phyloP scores from a whole-genome alignment of 768 basidiomycete species.

The Leccinum truebloodii region DNA sequence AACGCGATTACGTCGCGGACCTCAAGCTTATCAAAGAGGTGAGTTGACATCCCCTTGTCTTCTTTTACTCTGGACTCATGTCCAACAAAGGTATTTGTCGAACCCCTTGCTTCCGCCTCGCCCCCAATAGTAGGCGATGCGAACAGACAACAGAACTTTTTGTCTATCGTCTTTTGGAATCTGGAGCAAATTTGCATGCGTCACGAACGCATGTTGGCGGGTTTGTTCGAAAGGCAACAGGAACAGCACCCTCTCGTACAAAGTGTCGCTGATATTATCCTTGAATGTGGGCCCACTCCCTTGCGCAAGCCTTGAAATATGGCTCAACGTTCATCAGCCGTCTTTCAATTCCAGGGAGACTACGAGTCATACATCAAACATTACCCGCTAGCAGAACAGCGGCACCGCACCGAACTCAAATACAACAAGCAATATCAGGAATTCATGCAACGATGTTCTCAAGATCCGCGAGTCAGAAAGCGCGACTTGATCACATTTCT shows the following conservation, averaged over 20 bases:
- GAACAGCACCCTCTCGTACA: slow-evolving; percentile 85
- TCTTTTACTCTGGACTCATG: slow-evolving; percentile 4
- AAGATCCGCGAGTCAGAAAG: slow-evolving; percentile 67
- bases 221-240: slow-evolving; percentile 77
- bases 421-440: slow-evolving; percentile 64
- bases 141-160: slow-evolving; percentile 59
- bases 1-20: slow-evolving; percentile 86
- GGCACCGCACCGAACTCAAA: slow-evolving; percentile 74
- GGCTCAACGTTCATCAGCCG: slow-evolving; percentile 29
- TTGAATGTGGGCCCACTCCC: slow-evolving; percentile 58
- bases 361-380: slow-evolving; percentile 88
- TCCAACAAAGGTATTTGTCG: slow-evolving; percentile 64
- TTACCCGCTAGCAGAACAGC: slow-evolving; percentile 83
- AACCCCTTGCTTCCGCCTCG: slow-evolving; percentile 56
- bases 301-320: slow-evolving; percentile 9
- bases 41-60: slow-evolving; percentile 4
- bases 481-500: slow-evolving; percentile 82
- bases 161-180: slow-evolving; percentile 85
- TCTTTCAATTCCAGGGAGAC: slow-evolving; percentile 52
- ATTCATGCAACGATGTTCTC: slow-evolving; percentile 63
- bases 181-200: slow-evolving; percentile 63
- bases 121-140: slow-evolving; percentile 64
- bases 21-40: slow-evolving; percentile 72
- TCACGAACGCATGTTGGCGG: slow-evolving; percentile 67
- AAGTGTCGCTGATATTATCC: slow-evolving; percentile 81